A percentile compares a stretch with the other conserved stretches of the same genome.
Conservation (phyloP, 306 rosid genomes). For the Quercus glauca region DNA sequence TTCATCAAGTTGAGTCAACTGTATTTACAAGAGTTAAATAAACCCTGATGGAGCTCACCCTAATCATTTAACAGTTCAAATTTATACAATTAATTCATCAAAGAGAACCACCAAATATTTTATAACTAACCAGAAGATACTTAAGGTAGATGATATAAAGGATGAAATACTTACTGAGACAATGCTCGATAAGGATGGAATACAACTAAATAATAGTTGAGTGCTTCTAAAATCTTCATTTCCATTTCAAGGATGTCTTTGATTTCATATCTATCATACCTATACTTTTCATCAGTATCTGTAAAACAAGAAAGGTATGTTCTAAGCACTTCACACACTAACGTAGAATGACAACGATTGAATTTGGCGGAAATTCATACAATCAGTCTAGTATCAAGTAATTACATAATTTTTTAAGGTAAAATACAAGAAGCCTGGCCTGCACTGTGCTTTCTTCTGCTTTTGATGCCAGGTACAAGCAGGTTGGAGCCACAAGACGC, state of each 20-base stretch:
- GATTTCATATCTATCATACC: conserved; percentile 75
- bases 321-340: conserved; percentile 22
- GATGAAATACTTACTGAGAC: conserved; percentile 69
- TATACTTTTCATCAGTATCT: conserved; percentile 83
- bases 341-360: conserved; percentile 5
- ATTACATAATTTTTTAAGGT: conserved; percentile 62
- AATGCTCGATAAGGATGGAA: conserved; percentile 91
- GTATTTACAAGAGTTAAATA: too few species aligned
- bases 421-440: conserved; percentile 82
- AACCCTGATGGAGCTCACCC: neutral
- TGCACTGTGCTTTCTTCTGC: conserved; percentile 95
- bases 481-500: conserved; percentile 88
- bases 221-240: conserved; percentile 95
- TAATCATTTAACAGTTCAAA: neutral
- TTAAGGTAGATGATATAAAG: neutral
- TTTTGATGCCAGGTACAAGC: conserved; percentile 89
- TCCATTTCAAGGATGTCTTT: conserved; percentile 98
- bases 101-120: neutral
- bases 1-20: neutral
- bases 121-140: neutral
- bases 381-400: conserved; percentile 10
- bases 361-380: conserved; percentile 14
- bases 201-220: conserved; percentile 85
- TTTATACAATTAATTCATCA: neutral
- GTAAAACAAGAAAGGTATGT: conserved; percentile 20